Base-by-base conservation (phyloP, 2,329 filamentous ascomycete genomes). In the Ceratocystis destructans region DNA sequence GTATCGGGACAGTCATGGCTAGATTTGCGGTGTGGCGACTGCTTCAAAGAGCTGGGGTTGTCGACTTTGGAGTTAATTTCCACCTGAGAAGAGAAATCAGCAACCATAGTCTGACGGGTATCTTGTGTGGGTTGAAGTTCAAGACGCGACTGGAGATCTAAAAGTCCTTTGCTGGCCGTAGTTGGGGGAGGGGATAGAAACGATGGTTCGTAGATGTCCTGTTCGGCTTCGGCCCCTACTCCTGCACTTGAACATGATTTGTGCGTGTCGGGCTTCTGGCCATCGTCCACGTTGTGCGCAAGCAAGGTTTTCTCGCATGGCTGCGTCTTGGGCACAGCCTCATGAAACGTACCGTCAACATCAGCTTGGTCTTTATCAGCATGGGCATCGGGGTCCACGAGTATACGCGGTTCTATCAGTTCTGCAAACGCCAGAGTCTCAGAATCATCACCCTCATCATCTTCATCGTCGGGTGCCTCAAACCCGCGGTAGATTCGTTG, bases 401-500 rank as follows among this genome's bases (percentile, higher is more conserved):
- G 25, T 17, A 93, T 76, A 70, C 85, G 87, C 0, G 87, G 82
- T 48, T 90, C 86, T 46, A 84, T 80, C 72, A 94, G 78, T 25
- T 89, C 85, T 1, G 73, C 73, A 74, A 88, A 87, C 0, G 74
- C 71, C 37, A 91, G 67, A 5, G 79, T 79, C n/a, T 85, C 80
- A 62, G 81, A 77, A 0, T 87, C 87, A 68, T 86, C 41, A 17
- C 2, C 25, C 5, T 64, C 62, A 8, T 64, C 62, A 80, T 66
- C 87, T 5, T 85, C 81, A 6, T 83, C 77, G 10, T 83, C 82
- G 0, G 87, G 87, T 70, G 85, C 85, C 71, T 95, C 90, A 70
- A 95, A 94, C 6, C 64, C 64, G 67, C 86, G 88, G 69, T 82
- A 96, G 8, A 90, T 75, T 8, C 90, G 82, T 69, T 87, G 79